Evolutionary conservation across 139 green algal genomes (phyloP).

Genomic region (Marvania coccoides): DNA sequence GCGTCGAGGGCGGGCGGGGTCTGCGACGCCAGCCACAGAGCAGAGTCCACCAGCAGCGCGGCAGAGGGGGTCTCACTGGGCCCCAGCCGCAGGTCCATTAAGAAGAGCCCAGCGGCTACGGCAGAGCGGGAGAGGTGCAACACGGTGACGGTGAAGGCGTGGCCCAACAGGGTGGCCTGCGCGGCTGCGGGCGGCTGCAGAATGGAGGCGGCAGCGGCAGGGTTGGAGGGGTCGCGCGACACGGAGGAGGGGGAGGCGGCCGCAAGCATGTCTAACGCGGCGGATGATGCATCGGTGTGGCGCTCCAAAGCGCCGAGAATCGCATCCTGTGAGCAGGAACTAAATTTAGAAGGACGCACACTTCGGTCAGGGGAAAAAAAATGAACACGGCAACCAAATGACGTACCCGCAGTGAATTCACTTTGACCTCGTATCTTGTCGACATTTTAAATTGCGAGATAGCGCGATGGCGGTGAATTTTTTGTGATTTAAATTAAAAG

Average conservation of each 20-base stretch:
- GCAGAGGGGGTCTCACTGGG: neutral
- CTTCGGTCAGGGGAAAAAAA: no score
- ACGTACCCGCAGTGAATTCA: no score
- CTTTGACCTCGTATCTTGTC: no score
- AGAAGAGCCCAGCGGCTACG: neutral
- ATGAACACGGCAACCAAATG: no score
- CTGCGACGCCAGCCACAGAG: conserved; percentile 10
- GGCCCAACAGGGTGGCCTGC: neutral
- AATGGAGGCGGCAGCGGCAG: neutral
- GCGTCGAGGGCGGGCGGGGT: neutral
- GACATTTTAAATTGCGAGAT: no score
- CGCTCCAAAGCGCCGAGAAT: neutral
- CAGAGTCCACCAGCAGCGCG: conserved; percentile 20
- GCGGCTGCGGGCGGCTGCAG: neutral
- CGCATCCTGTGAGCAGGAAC: neutral
- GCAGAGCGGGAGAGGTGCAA: neutral
- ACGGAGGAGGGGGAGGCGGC: neutral
- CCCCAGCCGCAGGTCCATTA: conserved; percentile 4
- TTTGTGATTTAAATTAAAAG: no score
- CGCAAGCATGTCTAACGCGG: neutral
- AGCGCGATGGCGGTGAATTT: no score
- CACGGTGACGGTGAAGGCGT: neutral
- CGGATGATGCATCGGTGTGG: neutral
- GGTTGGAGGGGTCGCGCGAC: neutral
- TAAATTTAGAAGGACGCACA: no score